Evolutionary conservation across 2,329 filamentous ascomycete species (phyloP).

Genomic region (Neofusicoccum cordaticola): DNA sequence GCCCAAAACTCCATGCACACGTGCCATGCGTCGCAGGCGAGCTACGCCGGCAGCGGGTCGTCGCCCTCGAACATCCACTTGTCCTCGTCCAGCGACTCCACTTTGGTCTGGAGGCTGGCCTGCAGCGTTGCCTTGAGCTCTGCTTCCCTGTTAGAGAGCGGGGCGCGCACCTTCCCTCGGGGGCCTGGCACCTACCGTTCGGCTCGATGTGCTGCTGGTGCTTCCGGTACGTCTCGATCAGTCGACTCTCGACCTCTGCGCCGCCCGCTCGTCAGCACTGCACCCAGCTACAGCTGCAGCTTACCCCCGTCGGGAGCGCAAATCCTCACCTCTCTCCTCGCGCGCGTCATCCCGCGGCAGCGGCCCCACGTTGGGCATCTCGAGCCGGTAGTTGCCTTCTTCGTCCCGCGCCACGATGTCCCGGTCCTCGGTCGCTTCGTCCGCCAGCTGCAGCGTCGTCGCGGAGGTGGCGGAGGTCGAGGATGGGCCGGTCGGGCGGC

Average conservation of each 20-base stretch:
- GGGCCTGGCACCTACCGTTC: constrained; percentile 13
- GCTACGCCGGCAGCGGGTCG: constrained; percentile 29
- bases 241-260: constrained; percentile 32
- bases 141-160: constrained; percentile 19
- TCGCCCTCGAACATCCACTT: constrained; percentile 89
- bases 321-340: constrained; percentile 27
- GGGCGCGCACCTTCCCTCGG: neutral
- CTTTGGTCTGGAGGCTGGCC: constrained; percentile 68
- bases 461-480: constrained; percentile 19
- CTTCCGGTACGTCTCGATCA: constrained; percentile 33
- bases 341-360: constrained; percentile 24
- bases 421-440: constrained; percentile 24
- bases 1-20: neutral
- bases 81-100: constrained; percentile 72
- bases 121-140: constrained; percentile 51
- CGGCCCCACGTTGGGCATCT: neutral
- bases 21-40: neutral
- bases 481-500: constrained; percentile 18
- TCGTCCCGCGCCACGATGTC: constrained; percentile 52
- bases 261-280: neutral
- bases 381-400: constrained; percentile 36
- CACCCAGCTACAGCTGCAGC: no score
- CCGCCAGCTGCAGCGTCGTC: constrained; percentile 15
- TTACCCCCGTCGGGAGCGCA: no score
- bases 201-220: constrained; percentile 31